Percentiles rank a stretch among this genome's conserved stretches.
Conservation (phyloP, 2,329 filamentous ascomycete genomes). For the Tolypocladium pustulatum region DNA sequence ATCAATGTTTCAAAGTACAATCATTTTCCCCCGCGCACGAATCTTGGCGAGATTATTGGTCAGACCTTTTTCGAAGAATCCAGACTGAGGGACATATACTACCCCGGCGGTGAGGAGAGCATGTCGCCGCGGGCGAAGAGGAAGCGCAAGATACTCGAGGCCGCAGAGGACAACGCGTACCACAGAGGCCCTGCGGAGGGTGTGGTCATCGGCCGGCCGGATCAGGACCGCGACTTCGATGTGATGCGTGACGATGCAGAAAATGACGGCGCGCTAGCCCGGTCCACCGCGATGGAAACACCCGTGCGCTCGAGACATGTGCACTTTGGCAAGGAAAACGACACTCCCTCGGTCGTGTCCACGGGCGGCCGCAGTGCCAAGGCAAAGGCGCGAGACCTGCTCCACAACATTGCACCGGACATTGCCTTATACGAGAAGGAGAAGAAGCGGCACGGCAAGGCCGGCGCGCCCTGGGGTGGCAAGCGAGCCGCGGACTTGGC, state of each 20-base stretch:
- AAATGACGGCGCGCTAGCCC: constrained; percentile 17
- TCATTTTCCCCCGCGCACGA: constrained; percentile 80
- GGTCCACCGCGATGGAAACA: constrained; percentile 22
- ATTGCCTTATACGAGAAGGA: constrained; percentile 90
- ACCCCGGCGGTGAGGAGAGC: constrained; percentile 47
- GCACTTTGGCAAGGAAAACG: constrained; percentile 67
- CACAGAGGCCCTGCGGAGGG: constrained; percentile 35
- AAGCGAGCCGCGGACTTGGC: constrained; percentile 50
- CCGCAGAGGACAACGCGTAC: constrained; percentile 40
- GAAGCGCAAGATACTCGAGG: constrained; percentile 39
- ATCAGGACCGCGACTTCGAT: constrained; percentile 27
- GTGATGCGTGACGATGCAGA: constrained; percentile 32
- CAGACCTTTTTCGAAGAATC: constrained; percentile 68
- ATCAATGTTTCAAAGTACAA: constrained; percentile 67
- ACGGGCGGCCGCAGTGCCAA: constrained; percentile 81
- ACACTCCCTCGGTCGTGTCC: constrained; percentile 58
- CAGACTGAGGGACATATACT: constrained; percentile 55
- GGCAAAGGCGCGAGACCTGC: constrained; percentile 63
- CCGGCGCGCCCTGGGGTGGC: constrained; percentile 46
- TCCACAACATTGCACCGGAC: constrained; percentile 72
- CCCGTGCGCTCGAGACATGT: constrained; percentile 32
- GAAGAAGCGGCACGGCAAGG: constrained; percentile 58
- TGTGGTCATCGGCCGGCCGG: constrained; percentile 30
- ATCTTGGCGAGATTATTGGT: constrained; percentile 85
- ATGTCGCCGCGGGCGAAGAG: constrained; percentile 31